Evolutionary conservation across 2,329 filamentous ascomycete genomes (phyloP), one percentile per base, ranked within the genome.

Genomic region (Dactylellina leptospora): DNA sequence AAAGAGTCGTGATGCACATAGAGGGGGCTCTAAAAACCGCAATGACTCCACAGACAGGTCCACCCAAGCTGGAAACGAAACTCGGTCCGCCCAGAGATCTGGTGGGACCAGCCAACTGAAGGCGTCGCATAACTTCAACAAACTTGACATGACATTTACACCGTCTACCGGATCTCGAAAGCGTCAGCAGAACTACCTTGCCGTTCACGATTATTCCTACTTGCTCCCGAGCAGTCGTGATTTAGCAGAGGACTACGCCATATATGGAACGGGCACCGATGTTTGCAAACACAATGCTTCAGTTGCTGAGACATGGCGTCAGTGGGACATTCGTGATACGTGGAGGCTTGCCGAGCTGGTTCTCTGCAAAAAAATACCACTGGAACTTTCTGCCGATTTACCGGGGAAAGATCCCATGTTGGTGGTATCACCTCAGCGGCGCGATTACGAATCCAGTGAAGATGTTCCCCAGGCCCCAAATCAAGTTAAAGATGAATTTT

Each of bases 281-380:
- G 87, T 96, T 2, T 97, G 93, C 79, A 83, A 86, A 45, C 89
- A 96, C 76, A 99, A 99, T 79, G 91, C 92, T 6, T 81, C 81
- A 0, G 87, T 96, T 47, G 93, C 93, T 6, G 84, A 87, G 75
- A 88, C 86, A 74, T 84, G 89, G 75, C 90, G 89, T 3, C 85
- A 87, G 74, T 79, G 83, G 11, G 91, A 96, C 74, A 80, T 96
- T 27, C 88, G 90, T 23, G 87, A 92, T 75, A 86, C 96, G 4
- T 99, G 95, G 95, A 86, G 86, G 51, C 89, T 97, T 74, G 83
- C 92, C 60, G 88, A 87, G 16, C 82, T 97, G 66, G 83, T 97
- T 4, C 82, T 97, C 47, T 87, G 88, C 74, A 90, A 90, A 75
- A 87, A 91, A 45, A 88, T 93, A 25, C 90, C 90, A 0, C 81